Conservation (phyloP, 495 filamentous ascomycete species). For the Hypomontagnella monticulosa region DNA sequence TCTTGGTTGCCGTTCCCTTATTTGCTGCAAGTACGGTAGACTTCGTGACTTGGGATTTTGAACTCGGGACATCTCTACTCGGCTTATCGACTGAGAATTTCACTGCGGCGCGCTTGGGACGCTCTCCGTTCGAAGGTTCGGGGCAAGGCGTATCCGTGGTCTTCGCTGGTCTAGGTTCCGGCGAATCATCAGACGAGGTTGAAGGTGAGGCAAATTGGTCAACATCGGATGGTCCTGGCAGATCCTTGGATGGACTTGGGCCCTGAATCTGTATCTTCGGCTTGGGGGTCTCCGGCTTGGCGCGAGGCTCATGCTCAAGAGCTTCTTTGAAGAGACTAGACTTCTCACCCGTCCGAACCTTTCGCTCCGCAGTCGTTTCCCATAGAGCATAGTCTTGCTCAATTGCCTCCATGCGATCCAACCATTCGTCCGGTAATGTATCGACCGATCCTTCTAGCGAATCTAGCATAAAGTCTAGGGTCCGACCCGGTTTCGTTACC, state of each 20-base stretch:
- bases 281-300: constrained; percentile 27
- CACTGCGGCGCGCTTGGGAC: constrained; percentile 10
- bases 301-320: background rate
- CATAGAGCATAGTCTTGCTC: constrained; percentile 85
- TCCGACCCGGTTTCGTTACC: constrained; percentile 73
- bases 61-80: background rate
- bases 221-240: constrained; percentile 13
- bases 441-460: constrained; percentile 83
- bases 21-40: constrained; percentile 1
- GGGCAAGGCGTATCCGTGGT: constrained; percentile 6
- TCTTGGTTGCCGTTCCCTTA: background rate
- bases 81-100: constrained; percentile 25
- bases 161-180: constrained; percentile 3
- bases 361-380: constrained; percentile 61
- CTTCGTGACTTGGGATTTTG: background rate
- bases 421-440: constrained; percentile 85
- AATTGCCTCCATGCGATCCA: constrained; percentile 81
- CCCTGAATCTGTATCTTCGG: constrained; percentile 35
- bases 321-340: constrained; percentile 17
- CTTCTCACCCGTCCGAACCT: constrained; percentile 50
- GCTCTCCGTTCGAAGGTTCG: constrained; percentile 23
- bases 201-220: constrained; percentile 35
- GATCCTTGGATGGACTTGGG: constrained; percentile 33
- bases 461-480: constrained; percentile 86
- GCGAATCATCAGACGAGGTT: constrained; percentile 26